phyloP scores from a whole-genome alignment of 1,284 basidiomycete species.

The Malassezia furfur region DNA sequence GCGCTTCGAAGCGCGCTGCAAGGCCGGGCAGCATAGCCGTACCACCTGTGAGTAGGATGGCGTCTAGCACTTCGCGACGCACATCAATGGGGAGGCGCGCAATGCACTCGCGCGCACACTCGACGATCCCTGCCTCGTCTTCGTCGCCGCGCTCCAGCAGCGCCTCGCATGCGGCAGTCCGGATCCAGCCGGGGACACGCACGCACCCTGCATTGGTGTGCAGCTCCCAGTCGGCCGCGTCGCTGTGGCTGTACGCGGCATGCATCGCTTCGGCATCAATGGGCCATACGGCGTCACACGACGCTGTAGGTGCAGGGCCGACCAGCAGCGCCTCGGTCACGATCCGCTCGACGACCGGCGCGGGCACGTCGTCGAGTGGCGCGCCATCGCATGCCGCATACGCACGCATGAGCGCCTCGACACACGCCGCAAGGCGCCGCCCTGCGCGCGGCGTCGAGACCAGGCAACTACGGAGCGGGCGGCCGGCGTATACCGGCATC shows the following conservation, averaged over 20 bases:
- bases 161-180: slow-evolving; percentile 79
- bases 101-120: slow-evolving; percentile 61
- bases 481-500: slow-evolving; percentile 57
- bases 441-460: slow-evolving; percentile 25
- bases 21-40: slow-evolving; percentile 85
- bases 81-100: slow-evolving; percentile 68
- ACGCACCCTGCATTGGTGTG: slow-evolving; percentile 55
- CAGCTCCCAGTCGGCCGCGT: neutral
- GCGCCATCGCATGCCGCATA: slow-evolving; percentile 3
- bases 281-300: neutral
- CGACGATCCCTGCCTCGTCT: slow-evolving; percentile 58
- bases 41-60: slow-evolving; percentile 76
- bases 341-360: slow-evolving; percentile 22
- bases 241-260: neutral
- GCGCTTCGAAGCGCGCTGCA: slow-evolving; percentile 68
- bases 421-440: slow-evolving; percentile 16
- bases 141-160: slow-evolving; percentile 81
- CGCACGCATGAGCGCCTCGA: slow-evolving; percentile 21
- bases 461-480: slow-evolving; percentile 21
- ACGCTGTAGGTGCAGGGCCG: neutral
- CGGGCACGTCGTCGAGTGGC: neutral
- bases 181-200: slow-evolving; percentile 83
- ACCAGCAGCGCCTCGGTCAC: slow-evolving; percentile 35
- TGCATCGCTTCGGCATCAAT: slow-evolving; percentile 4
- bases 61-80: slow-evolving; percentile 66